Evolutionary conservation across 306 rosid species (phyloP), one percentile per base, ranked within the genome.

Genomic region (Malus fusca): DNA sequence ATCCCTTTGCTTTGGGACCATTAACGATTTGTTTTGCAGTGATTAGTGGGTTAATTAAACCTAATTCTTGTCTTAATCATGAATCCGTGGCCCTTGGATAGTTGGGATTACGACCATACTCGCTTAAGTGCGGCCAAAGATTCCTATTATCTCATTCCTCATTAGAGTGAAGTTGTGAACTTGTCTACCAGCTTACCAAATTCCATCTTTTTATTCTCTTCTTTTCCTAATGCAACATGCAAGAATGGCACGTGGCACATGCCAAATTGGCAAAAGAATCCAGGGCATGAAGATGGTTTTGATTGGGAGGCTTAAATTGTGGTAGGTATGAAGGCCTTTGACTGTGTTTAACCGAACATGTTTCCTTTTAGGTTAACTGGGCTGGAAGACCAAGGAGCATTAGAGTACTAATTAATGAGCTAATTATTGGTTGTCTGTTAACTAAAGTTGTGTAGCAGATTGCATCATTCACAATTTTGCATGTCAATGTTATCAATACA

Each of bases 91-190:
- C 75, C 84, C 76, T 77, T 80, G 82, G 84, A 78, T 76, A 9
- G 70, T 74, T 44, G 46, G 46, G 61, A 61, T 28, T 75, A 61
- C 48, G 87, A 77, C 84, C 73, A 71, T 74, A 69, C 78, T 86
- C 86, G 80, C 82, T 79, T 65, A 82, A 86, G 71, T 80, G 81
- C 26, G 28, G 73, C 82, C 73, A 25, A 78, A 48, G 91, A 88
- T 90, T 84, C 87, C 82, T 19, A 21, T 63, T 42, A 21, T 77
- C 78, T 35, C 79, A 68, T 84, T 86, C 75, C 78, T 79, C 70
- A 19, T 52, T 13, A 56, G 46, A 63, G 81, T 74, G 82, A 67
- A 43, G 82, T 22, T 71, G 43, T 67, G 58, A 68, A 80, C 80
- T 85, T 90, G 91, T 85, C 78, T 25, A 65, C 46, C 81, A 79